Conservation (phyloP, 768 basidiomycete species). For the Lactarius evosmus region DNA sequence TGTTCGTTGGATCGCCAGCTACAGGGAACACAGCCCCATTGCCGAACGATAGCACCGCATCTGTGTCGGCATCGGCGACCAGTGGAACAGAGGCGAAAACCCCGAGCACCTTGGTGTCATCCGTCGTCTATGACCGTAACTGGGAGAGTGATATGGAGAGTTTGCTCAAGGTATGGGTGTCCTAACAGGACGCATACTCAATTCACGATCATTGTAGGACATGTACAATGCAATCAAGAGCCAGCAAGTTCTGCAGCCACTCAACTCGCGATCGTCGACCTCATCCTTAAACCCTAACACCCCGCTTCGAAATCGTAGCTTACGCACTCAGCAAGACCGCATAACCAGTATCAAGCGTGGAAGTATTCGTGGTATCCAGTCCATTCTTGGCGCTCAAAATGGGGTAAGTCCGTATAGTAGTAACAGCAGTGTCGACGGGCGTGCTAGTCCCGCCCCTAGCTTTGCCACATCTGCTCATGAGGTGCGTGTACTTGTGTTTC, state of each 20-base stretch:
- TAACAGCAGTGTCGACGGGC: conserved; percentile 78
- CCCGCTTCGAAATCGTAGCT: conserved; percentile 63
- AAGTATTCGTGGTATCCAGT: conserved; percentile 85
- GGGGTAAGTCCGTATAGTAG: conserved; percentile 81
- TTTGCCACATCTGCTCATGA: conserved; percentile 88
- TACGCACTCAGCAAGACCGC: conserved; percentile 64
- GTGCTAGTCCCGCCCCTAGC: conserved; percentile 93
- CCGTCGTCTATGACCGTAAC: conserved; percentile 53
- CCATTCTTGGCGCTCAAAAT: conserved; percentile 64
- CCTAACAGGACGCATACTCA: conserved; percentile 10
- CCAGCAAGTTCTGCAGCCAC: conserved; percentile 86
- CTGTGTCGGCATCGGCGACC: conserved; percentile 49
- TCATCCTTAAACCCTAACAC: conserved; percentile 56
- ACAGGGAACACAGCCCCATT: conserved; percentile 31
- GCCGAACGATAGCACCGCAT: conserved; percentile 60
- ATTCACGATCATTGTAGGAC: conserved; percentile 51
- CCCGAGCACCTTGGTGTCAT: conserved; percentile 35
- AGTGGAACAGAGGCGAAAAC: conserved; percentile 41
- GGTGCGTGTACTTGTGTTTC: conserved; percentile 37
- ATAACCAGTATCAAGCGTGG: conserved; percentile 80
- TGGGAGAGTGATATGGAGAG: conserved; percentile 89
- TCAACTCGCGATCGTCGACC: conserved; percentile 50
- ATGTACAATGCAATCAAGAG: conserved; percentile 92
- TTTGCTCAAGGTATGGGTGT: conserved; percentile 65
- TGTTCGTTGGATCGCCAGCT: conserved; percentile 33